Conservation (phyloP, 352 stramenopile species). For the Pseudoperonospora humuli region DNA sequence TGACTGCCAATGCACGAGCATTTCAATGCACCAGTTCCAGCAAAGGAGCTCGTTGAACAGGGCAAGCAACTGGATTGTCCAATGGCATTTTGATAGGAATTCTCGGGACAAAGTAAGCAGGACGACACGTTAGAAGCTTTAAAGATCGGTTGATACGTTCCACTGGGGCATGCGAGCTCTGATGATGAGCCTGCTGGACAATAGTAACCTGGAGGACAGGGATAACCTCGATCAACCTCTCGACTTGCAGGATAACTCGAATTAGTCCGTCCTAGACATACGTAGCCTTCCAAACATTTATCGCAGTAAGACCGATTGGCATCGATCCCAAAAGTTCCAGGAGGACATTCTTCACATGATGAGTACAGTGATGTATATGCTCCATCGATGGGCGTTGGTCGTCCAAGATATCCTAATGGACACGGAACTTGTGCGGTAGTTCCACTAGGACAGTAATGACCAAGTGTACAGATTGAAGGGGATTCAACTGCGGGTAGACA, state of each 20-base stretch:
- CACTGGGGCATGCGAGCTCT: conserved; percentile 63
- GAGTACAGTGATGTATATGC: conserved; percentile 38
- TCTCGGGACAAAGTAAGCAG: conserved; percentile 57
- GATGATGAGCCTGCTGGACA: conserved; percentile 52
- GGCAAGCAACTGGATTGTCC: conserved; percentile 72
- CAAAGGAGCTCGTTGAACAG: conserved; percentile 81
- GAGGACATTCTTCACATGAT: conserved; percentile 67
- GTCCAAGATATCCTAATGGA: conserved; percentile 64
- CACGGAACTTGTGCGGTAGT: conserved; percentile 56
- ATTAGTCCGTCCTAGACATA: conserved; percentile 72
- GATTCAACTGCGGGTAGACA: too few species aligned
- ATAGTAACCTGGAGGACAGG: conserved; percentile 71
- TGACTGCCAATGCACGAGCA: conserved; percentile 85
- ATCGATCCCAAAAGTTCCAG: conserved; percentile 75
- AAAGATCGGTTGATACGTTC: conserved; percentile 60
- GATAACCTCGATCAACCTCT: conserved; percentile 71
- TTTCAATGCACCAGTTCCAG: conserved; percentile 36
- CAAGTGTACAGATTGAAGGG: conserved; percentile 35
- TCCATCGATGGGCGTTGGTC: conserved; percentile 40
- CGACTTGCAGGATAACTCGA: conserved; percentile 44
- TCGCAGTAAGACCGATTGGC: conserved; percentile 67
- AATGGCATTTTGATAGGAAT: conserved; percentile 69
- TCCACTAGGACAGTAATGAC: conserved; percentile 66
- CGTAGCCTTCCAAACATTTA: conserved; percentile 51
- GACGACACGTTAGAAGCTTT: conserved; percentile 36